A percentile compares a stretch with the other conserved stretches of the same genome.
Evolutionary conservation across 306 rosid genomes (phyloP).

Genomic region (Albizia julibrissin): DNA sequence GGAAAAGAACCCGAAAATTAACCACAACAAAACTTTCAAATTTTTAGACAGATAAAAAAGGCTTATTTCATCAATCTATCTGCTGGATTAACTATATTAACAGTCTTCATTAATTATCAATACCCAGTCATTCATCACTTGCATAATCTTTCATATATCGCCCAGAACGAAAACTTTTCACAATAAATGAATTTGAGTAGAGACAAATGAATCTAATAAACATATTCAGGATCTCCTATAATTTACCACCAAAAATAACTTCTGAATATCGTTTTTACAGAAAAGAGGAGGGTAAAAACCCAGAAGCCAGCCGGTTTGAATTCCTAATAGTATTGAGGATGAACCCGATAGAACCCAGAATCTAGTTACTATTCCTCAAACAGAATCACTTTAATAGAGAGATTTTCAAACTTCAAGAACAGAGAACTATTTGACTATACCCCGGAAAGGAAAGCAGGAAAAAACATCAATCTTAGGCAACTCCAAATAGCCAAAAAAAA

Average conservation of each 20-base stretch:
- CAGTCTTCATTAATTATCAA: neutral
- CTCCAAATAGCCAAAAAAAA: neutral
- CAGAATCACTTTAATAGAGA: neutral
- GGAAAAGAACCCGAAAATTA: neutral
- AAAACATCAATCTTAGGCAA: neutral
- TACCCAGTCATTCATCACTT: neutral
- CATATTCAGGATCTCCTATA: neutral
- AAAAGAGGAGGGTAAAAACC: neutral
- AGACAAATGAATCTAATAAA: neutral
- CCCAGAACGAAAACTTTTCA: neutral
- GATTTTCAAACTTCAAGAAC: neutral
- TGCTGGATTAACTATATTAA: neutral
- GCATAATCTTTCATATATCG: neutral
- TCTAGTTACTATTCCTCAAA: neutral
- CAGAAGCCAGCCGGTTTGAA: conserved; percentile 11
- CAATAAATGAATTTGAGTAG: neutral
- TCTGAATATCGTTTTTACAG: neutral
- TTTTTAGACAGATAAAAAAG: no score
- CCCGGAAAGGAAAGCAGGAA: neutral
- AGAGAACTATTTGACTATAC: neutral
- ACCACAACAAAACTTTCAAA: neutral
- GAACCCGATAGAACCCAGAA: neutral
- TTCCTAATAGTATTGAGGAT: neutral
- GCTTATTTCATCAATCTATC: neutral
- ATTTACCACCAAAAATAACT: neutral